Conservation (phyloP, 2,329 filamentous ascomycete genomes). For the Chrysosporium queenslandicum region DNA sequence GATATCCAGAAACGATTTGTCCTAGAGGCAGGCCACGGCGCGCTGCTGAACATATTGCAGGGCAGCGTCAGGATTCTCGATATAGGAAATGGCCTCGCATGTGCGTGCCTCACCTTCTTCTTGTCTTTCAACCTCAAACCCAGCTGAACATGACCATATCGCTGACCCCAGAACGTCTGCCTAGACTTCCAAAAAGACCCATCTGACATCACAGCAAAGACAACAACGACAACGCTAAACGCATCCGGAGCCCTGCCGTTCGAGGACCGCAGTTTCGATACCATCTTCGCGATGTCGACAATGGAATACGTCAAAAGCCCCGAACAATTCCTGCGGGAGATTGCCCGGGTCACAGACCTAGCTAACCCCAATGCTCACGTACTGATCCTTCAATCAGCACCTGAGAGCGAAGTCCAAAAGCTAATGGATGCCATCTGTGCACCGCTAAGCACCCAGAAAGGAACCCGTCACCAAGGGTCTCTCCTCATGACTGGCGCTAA, state of each 20-base stretch:
- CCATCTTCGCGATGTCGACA: not conserved
- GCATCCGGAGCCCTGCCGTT: constrained; percentile 5
- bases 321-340: not conserved
- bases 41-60: not conserved
- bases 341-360: constrained; percentile 5
- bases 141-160: not conserved
- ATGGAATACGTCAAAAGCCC: constrained; percentile 1
- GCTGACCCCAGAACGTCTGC: not conserved
- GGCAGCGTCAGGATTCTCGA: constrained; percentile 8
- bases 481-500: constrained; percentile 3
- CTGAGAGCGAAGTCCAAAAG: constrained; percentile 6
- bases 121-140: not conserved
- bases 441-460: constrained; percentile 3
- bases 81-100: not conserved
- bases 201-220: not conserved
- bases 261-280: constrained; percentile 5
- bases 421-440: constrained; percentile 5
- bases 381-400: constrained; percentile 8
- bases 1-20: not conserved
- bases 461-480: not conserved
- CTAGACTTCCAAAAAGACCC: not conserved
- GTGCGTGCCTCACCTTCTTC: not conserved
- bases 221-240: not conserved
- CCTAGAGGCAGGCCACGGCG: not conserved
- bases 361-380: constrained; percentile 1